Base-by-base conservation (phyloP, 441 rosid genomes). In the Bocquillonia castaneifolia region DNA sequence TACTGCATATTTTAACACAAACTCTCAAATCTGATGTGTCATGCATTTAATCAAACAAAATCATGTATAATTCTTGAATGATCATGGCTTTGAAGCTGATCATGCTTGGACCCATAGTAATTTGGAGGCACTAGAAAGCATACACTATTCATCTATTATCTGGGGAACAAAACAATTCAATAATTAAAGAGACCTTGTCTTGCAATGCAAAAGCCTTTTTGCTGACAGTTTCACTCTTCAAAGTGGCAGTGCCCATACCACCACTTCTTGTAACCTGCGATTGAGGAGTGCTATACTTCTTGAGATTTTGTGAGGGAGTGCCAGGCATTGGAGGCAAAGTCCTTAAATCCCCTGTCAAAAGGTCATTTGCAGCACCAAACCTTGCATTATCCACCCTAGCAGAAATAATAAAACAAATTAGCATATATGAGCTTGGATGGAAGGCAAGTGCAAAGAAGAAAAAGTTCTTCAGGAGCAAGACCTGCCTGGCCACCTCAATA, bases 131-230 rank as follows among this genome's bases (percentile, higher is more conserved):
- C 12, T n/a, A 15, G 20, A 42, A 54, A 20, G 13, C 12, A 25
- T 9, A 10, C 31, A 25, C 31, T 64, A 36, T 10, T 44, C n/a
- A 65, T 66, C 45, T 6, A 57, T 18, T 68, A 25, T 62, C 48
- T 29, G 13, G 22, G 17, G 31, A 56, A 29, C 22, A 70, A 37
- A 42, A 26, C 17, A 48, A 32, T 40, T 26, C 36, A 56, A 45
- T 5, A 72, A 74, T 14, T 28, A 53, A 66, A 66, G 68, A 62
- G 29, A 92, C 99, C 97, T 95, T 95, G 77, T 95, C 98, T 80
- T 93, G 99, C 79, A 92, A 67, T 32, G 97, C 93, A 82, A 95
- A 92, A 66, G 92, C 88, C 70, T 86, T 90, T 73, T 66, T 89
- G 85, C 84, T 80, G 68, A 86, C 76, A 62, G 93, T 92, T 83